Evolutionary conservation across 2,329 filamentous ascomycete genomes (phyloP).

Genomic region (Ascochyta koolunga): DNA sequence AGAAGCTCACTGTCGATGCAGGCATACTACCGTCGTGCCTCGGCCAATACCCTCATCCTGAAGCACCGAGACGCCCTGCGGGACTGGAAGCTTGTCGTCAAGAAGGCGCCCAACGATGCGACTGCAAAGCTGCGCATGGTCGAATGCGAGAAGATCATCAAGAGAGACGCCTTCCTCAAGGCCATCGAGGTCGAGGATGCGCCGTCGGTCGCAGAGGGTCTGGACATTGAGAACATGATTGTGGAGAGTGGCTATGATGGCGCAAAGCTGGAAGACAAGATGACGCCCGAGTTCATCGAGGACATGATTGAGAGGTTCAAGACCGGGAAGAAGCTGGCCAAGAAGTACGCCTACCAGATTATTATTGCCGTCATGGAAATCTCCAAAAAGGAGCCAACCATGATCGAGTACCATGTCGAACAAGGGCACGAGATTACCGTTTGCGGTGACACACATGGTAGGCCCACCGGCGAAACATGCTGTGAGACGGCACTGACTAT

Average conservation of each 20-base stretch:
- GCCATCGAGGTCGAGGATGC: constrained; percentile 94
- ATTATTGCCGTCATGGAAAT: constrained; percentile 87
- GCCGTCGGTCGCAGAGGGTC: constrained; percentile 86
- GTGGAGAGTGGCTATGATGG: constrained; percentile 89
- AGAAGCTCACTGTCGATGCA: constrained; percentile 46
- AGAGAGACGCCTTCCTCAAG: constrained; percentile 88
- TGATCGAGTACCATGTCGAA: constrained; percentile 90
- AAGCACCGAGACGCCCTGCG: constrained; percentile 85
- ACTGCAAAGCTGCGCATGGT: constrained; percentile 89
- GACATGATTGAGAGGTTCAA: constrained; percentile 93
- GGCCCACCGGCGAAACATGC: constrained; percentile 21
- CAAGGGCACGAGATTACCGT: constrained; percentile 83
- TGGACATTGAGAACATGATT: constrained; percentile 84
- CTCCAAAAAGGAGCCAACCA: constrained; percentile 89
- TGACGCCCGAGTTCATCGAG: constrained; percentile 96
- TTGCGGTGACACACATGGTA: constrained; percentile 95
- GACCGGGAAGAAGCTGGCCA: constrained; percentile 90
- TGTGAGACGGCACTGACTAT: constrained; percentile 19
- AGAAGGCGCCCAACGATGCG: constrained; percentile 84
- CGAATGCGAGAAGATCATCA: constrained; percentile 94
- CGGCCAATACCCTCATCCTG: constrained; percentile 89
- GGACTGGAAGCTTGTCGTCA: constrained; percentile 91
- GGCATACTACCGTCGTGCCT: constrained; percentile 93
- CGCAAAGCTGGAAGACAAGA: constrained; percentile 74
- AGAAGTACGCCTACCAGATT: constrained; percentile 98